These are phyloP conservation scores for Pythium pectinolyticum DNA, from an alignment of 352 stramenopile species.

Conservation along the genomic window DNA sequence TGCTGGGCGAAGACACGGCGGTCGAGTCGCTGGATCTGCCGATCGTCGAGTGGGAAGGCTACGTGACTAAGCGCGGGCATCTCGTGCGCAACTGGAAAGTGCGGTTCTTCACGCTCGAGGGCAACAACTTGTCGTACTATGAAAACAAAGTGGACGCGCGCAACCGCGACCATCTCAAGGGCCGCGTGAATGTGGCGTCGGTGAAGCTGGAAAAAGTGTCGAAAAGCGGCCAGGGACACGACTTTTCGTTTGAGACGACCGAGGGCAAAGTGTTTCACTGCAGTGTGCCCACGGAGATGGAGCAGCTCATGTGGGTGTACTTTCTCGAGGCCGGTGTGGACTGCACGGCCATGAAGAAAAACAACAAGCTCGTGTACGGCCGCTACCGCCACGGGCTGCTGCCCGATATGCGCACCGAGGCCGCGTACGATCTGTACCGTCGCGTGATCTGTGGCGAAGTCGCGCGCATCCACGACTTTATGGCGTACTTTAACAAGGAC, in stretches of 20 bases:
- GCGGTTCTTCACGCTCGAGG: conserved; percentile 86
- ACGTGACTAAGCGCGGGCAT: conserved; percentile 88
- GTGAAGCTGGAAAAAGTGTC: conserved; percentile 79
- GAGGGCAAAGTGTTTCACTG: conserved; percentile 87
- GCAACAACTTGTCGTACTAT: conserved; percentile 87
- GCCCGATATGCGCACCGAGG: conserved; percentile 76
- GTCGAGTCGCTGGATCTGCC: conserved; percentile 85
- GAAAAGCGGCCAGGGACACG: conserved; percentile 79
- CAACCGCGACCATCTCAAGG: conserved; percentile 84
- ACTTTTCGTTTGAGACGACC: conserved; percentile 83
- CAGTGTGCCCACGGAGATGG: conserved; percentile 73
- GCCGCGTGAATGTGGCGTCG: conserved; percentile 73
- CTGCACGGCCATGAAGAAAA: conserved; percentile 78
- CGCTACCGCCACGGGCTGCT: conserved; percentile 68
- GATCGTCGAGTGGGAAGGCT: conserved; percentile 88
- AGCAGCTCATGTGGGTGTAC: conserved; percentile 84
- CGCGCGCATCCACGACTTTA: conserved; percentile 52
- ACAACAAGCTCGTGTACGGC: conserved; percentile 82
- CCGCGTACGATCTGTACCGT: conserved; percentile 76
- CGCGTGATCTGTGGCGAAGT: conserved; percentile 63
- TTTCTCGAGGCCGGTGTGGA: conserved; percentile 83
- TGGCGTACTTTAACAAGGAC: conserved; percentile 90
- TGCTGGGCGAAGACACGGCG: conserved; percentile 45
- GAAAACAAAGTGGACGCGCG: conserved; percentile 88
- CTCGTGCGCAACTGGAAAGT: conserved; percentile 89